phyloP scores from a whole-genome alignment of 1,284 basidiomycete species.

The Agaricales sp. region DNA sequence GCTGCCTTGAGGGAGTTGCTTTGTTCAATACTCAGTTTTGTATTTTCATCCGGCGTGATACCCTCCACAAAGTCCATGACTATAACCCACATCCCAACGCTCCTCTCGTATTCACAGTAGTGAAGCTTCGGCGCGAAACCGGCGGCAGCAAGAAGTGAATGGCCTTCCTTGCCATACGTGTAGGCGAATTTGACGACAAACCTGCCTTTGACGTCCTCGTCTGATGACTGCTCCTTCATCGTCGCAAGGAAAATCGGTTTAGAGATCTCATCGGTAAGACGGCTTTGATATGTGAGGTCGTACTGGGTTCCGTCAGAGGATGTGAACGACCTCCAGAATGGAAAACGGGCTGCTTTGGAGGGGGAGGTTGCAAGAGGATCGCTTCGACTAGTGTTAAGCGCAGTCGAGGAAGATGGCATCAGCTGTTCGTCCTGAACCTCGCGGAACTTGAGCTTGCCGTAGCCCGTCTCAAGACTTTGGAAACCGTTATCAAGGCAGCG shows the following conservation, averaged over 20 bases:
- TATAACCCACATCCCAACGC: constrained; percentile 7
- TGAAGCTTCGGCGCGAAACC: constrained; percentile 8
- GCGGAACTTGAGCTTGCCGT: background rate
- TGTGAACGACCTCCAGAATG: background rate
- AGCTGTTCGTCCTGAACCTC: too few relatives aligned
- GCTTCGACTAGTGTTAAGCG: too few relatives aligned
- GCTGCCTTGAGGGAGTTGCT: background rate
- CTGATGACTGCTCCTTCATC: too few relatives aligned
- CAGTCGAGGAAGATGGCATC: too few relatives aligned
- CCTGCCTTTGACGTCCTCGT: too few relatives aligned
- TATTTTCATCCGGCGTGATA: constrained; percentile 3
- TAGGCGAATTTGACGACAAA: constrained; percentile 11
- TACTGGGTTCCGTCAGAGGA: too few relatives aligned
- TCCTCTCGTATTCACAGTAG: constrained; percentile 3
- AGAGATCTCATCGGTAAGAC: background rate
- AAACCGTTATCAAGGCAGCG: background rate
- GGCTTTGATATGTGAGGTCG: too few relatives aligned
- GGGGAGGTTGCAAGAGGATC: background rate
- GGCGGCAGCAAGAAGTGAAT: constrained; percentile 6
- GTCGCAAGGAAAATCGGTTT: too few relatives aligned
- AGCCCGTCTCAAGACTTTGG: background rate
- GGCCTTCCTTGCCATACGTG: constrained; percentile 8
- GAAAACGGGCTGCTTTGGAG: background rate
- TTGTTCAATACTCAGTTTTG: background rate
- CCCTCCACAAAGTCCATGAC: constrained; percentile 10